Base-by-base conservation (phyloP, 2,329 filamentous ascomycete species). In the Ophiognomonia clavigignenti-juglandacearum region DNA sequence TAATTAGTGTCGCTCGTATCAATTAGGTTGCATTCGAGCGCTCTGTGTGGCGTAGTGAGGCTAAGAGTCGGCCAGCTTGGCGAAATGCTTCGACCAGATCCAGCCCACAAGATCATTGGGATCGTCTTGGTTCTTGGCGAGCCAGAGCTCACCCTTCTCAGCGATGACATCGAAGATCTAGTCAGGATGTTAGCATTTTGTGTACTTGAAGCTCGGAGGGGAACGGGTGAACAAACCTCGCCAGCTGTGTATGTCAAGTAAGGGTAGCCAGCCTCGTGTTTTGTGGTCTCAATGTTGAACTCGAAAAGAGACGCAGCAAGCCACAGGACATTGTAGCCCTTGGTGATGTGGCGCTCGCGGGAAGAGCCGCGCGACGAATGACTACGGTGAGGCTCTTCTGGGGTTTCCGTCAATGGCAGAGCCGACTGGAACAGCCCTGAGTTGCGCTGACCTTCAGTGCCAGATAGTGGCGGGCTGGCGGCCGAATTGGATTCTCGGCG, bases 61-160 rank as follows among this genome's bases (percentile, higher is more conserved):
- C 48, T 24, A 52, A 44, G 69, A 67, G 60, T 81, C 78, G 40
- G 77, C 78, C 53, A 82, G 61, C 61, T 79, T 81, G 44, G 86
- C 86, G 73, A 98, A 98, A 70, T 98, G 93, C 66, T 96, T 96
- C 59, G 91, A 95, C 93, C 93, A 98, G 59, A 98, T 96, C 93
- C 93, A 98, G 43, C 93, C 93, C 27, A 97, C 83, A 54, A 83
- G 77, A 54, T 86, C 79, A 10, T 73, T 75, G 2, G 82, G 72
- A 65, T 98, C 93, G 61, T 98, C 93, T 68, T 98, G 93, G 63
- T 98, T 98, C 66, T 89, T 89, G 44, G 93, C 93, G 48, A 98
- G 81, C 93, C 93, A 98, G 40, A 97, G 77, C 71, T 98, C 93
- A 54, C 93, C 93, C 64, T 96, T 96, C 66, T 96, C 91, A 24